Base-by-base conservation (phyloP, 345 rosid species). In the Jatropha curcas region DNA sequence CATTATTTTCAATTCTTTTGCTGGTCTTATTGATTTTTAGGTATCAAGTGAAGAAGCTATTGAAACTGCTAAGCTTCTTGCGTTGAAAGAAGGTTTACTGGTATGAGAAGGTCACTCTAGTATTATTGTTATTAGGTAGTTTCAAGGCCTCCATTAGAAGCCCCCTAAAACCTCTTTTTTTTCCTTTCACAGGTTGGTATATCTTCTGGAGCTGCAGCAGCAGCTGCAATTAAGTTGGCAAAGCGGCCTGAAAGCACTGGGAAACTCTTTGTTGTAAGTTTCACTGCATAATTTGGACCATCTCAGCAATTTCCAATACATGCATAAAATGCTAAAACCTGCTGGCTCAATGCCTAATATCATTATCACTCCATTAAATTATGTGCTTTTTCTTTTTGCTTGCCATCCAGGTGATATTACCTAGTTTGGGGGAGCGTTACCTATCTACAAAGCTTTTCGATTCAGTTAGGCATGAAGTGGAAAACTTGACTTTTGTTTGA, bases 1-100 rank as follows among this genome's bases (percentile, higher is more conserved):
- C 24, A 19, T 39, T 5, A 37, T 14, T 37, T 22, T 22, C 28
- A 6, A 10, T 35, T 8, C 69, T 65, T 25, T 39, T 31, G 50
- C 4, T 50, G 55, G 24, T 31, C 30, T 11, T 72, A 43, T 70
- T 53, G 39, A 80, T 31, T 61, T 39, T 67, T 48, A 91, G 97
- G 76, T 94, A 80, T 90, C 94, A 33, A 90, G 98, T 64, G 86
- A 88, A 30, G 98, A 92, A 82, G 92, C 98, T 58, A 86, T 92
- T 51, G 96, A 88, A 79, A 92, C 87, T 66, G 92, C 97, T 34
- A 90, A 88, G 78, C 87, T 77, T 56, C 89, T 94, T 75, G 98
- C 96, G 7, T 70, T 88, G 68, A 90, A 88, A 68, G 98, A 94
- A 86, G 97, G 98, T 71, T 84, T 94, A 65, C 84, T 94, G 75